Percentiles rank a stretch among this genome's conserved stretches.
phyloP scores from a whole-genome alignment of 164 flowering plant species.

The Euptelea pleiosperma region DNA sequence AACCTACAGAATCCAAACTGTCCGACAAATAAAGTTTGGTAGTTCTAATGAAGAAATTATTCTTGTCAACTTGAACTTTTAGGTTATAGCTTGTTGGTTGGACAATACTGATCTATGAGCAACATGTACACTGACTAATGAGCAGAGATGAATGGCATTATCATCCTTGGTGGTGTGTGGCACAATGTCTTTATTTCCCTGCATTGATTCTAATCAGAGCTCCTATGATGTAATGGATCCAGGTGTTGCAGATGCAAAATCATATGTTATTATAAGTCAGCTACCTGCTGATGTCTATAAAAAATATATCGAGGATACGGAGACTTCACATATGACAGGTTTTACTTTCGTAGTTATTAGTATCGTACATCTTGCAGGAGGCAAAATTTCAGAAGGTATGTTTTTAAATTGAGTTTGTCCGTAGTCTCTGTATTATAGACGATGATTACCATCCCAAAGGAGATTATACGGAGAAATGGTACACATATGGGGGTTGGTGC shows the following conservation, averaged over 20 bases:
- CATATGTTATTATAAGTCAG: slow-evolving; percentile 70
- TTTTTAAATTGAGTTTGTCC: background rate
- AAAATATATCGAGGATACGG: slow-evolving; percentile 66
- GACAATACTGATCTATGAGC: no score
- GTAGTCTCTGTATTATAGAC: background rate
- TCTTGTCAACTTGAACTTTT: no score
- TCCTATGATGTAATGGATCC: slow-evolving; percentile 16
- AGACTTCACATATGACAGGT: slow-evolving; percentile 54
- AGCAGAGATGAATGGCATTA: no score
- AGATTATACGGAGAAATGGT: background rate
- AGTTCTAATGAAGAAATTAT: no score
- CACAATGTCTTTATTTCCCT: background rate
- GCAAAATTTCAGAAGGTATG: slow-evolving; percentile 82
- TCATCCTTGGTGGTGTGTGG: slow-evolving; percentile 6
- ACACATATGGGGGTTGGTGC: background rate
- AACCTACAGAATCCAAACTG: no score
- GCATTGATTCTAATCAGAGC: slow-evolving; percentile 4
- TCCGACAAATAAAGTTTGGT: no score
- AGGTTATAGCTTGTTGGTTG: no score
- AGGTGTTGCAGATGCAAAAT: slow-evolving; percentile 60
- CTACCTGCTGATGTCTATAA: slow-evolving; percentile 60
- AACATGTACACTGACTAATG: no score
- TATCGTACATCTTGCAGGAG: slow-evolving; percentile 79
- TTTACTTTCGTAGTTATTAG: slow-evolving; percentile 68
- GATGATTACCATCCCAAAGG: background rate